A percentile compares a stretch with the other conserved stretches of the same genome.
phyloP scores from a whole-genome alignment of 345 rosid species.

The Gossypium raimondii region DNA sequence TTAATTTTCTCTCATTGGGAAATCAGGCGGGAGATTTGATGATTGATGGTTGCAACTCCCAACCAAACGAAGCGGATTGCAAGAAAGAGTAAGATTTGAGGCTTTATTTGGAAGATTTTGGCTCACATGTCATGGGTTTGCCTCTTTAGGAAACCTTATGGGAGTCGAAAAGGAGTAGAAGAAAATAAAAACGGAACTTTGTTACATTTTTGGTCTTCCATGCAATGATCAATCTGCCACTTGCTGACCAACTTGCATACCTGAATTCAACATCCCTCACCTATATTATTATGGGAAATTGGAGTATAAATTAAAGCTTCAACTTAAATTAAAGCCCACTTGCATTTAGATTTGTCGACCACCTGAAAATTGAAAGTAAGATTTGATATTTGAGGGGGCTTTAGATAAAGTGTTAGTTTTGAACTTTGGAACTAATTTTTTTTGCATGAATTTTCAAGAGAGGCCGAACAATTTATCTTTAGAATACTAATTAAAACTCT shows the following conservation, averaged over 20 bases:
- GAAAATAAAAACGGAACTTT: neutral
- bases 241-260: conserved; percentile 12
- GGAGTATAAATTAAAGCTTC: neutral
- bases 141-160: conserved; percentile 9
- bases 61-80: neutral
- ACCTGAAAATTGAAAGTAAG: neutral
- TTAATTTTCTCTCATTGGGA: neutral
- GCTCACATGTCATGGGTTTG: neutral
- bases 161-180: neutral
- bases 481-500: no score
- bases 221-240: neutral
- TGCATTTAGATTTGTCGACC: neutral
- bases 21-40: neutral
- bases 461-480: rapidly evolving
- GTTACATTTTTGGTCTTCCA: neutral
- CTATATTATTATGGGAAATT: neutral
- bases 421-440: neutral
- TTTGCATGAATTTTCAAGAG: no score
- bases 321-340: neutral
- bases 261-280: neutral
- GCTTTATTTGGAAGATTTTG: neutral
- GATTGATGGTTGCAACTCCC: conserved; percentile 2
- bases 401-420: neutral
- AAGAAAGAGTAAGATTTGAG: neutral
- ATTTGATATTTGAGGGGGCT: neutral